A percentile compares a stretch with the other conserved stretches of the same genome.
Conservation (phyloP, 768 basidiomycete species). For the Trametes villosa region DNA sequence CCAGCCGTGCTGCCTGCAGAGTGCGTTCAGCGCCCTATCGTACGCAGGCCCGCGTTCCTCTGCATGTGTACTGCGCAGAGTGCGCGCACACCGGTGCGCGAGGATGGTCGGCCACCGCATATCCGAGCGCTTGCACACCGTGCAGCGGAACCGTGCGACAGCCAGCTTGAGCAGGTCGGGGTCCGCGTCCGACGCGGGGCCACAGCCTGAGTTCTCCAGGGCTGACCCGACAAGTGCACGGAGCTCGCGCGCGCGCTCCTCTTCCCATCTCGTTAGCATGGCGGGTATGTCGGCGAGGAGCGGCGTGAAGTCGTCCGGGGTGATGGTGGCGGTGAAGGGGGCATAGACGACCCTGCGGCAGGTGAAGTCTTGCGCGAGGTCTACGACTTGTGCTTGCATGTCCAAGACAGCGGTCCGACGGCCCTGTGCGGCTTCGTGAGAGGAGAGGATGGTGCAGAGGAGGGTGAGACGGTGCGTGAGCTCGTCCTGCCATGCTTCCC, state of each 20-base stretch:
- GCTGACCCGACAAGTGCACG: too few species aligned
- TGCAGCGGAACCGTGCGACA: not conserved
- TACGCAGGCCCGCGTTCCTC: too few species aligned
- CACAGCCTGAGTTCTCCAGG: too few species aligned
- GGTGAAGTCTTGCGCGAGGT: conserved; percentile 9
- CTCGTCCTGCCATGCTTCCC: not conserved
- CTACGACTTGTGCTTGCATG: not conserved
- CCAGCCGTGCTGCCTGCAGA: too few species aligned
- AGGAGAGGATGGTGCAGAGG: not conserved
- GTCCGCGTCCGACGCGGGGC: too few species aligned
- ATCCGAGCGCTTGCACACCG: not conserved
- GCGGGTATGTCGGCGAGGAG: not conserved
- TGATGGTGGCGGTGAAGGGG: not conserved
- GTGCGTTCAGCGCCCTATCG: too few species aligned
- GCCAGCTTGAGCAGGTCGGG: too few species aligned
- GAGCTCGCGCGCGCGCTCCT: not conserved
- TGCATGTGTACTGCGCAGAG: too few species aligned
- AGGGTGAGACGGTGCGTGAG: not conserved
- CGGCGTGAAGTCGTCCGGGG: not conserved
- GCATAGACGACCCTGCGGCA: conserved; percentile 5
- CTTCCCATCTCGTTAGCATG: not conserved
- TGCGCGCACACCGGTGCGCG: not conserved
- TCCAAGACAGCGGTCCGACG: conserved; percentile 3
- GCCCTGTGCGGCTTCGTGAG: not conserved
- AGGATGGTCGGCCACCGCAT: not conserved